phyloP scores from a whole-genome alignment of 306 rosid genomes.

The Quercus robur region DNA sequence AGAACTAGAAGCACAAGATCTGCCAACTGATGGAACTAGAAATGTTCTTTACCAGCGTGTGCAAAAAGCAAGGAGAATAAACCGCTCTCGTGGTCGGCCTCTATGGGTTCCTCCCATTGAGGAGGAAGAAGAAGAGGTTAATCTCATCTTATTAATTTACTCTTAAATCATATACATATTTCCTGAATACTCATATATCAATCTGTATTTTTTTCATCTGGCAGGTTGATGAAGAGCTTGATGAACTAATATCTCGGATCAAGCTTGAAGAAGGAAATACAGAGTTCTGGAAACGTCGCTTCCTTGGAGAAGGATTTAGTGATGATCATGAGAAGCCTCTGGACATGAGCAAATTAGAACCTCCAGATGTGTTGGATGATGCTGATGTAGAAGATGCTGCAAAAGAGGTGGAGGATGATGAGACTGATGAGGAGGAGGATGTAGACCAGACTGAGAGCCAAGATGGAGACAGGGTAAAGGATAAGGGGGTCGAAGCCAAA shows the following conservation, averaged over 20 bases:
- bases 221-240: conserved; percentile 93
- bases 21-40: conserved; percentile 94
- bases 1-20: conserved; percentile 91
- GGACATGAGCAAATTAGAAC: conserved; percentile 32
- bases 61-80: conserved; percentile 97
- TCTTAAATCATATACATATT: background rate
- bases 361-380: conserved; percentile 54
- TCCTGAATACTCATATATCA: background rate
- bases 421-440: conserved; percentile 61
- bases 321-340: conserved; percentile 38
- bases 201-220: conserved; percentile 4
- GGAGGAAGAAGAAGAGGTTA: conserved; percentile 94
- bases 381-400: conserved; percentile 49
- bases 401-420: conserved; percentile 79
- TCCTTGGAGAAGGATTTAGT: conserved; percentile 76
- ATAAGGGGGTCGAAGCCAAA: conserved; percentile 74
- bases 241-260: conserved; percentile 77
- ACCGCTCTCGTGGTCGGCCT: conserved; percentile 96
- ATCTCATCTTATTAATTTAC: background rate
- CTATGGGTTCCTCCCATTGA: conserved; percentile 98
- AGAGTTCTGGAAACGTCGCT: conserved; percentile 90
- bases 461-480: conserved; percentile 77
- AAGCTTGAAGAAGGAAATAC: conserved; percentile 86
- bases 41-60: conserved; percentile 98
- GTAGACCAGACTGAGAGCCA: conserved; percentile 67